Evolutionary conservation across 2,329 filamentous ascomycete species (phyloP).

Genomic region (Thelonectria olida): DNA sequence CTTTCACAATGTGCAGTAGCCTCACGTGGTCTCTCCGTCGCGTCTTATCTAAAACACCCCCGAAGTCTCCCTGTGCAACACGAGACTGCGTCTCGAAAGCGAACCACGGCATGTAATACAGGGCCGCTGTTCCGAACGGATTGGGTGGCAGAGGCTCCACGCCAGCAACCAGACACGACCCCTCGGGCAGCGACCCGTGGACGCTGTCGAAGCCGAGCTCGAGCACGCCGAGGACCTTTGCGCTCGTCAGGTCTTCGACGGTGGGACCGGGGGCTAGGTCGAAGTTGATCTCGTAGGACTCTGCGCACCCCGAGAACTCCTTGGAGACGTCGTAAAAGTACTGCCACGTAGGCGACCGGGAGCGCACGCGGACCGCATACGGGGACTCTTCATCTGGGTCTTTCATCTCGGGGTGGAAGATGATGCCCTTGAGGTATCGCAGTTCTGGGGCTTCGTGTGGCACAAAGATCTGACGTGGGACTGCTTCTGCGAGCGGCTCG

Average conservation of each 20-base stretch:
- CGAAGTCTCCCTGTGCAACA: conserved; percentile 27
- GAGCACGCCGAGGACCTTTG: conserved; percentile 35
- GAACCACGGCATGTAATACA: conserved; percentile 41
- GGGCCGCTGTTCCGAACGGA: conserved; percentile 38
- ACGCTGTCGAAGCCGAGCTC: conserved; percentile 30
- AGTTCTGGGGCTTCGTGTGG: conserved; percentile 28
- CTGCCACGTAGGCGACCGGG: conserved; percentile 41
- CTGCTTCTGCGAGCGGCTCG: conserved; percentile 24
- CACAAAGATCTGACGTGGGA: conserved; percentile 37
- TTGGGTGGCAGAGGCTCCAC: conserved; percentile 39
- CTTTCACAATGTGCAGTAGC: conserved; percentile 21
- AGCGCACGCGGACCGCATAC: conserved; percentile 28
- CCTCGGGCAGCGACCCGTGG: conserved; percentile 17
- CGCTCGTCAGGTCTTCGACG: conserved; percentile 25
- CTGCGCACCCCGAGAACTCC: conserved; percentile 14
- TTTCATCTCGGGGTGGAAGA: conserved; percentile 36
- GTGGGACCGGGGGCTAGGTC: conserved; percentile 32
- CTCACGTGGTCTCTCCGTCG: conserved; percentile 25
- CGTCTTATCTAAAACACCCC: conserved; percentile 28
- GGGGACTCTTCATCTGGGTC: conserved; percentile 2
- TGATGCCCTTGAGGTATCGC: conserved; percentile 36
- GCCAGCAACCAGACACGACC: conserved; percentile 34
- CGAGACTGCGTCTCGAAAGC: conserved; percentile 36
- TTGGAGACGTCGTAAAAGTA: conserved; percentile 30
- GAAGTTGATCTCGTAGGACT: conserved; percentile 41